phyloP scores from a whole-genome alignment of 257 asterid genomes.

The Lavandula angustifolia region DNA sequence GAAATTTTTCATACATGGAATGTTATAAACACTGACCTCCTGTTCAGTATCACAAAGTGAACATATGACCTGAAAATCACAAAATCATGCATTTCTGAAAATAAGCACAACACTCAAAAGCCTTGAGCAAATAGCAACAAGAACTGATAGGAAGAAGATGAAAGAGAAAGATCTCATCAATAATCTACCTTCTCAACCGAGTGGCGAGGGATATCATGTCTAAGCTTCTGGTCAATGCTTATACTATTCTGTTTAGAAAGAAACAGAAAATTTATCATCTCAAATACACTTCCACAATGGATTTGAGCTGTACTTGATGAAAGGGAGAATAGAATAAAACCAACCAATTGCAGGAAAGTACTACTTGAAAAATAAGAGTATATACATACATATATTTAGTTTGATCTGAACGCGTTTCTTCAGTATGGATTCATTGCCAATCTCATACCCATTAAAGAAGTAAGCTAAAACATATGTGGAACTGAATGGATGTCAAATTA shows the following conservation, averaged over 20 bases:
- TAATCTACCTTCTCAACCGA: conserved; percentile 56
- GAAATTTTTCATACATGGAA: not conserved
- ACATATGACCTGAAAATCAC: conserved; percentile 65
- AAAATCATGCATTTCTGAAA: conserved; percentile 19
- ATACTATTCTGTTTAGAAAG: conserved; percentile 56
- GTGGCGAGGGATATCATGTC: conserved; percentile 89
- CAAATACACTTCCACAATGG: not conserved
- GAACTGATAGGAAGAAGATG: not conserved
- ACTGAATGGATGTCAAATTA: conserved; percentile 28
- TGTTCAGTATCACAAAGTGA: conserved; percentile 85
- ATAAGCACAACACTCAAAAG: conserved; percentile 17
- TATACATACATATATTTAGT: no score
- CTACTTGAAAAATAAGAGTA: no score
- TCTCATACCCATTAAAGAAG: no score
- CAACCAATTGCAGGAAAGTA: not conserved
- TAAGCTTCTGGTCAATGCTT: conserved; percentile 52
- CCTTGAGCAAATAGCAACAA: not conserved
- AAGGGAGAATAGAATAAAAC: not conserved
- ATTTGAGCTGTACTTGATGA: not conserved
- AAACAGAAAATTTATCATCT: conserved; percentile 17
- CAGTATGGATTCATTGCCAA: no score
- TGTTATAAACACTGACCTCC: conserved; percentile 52
- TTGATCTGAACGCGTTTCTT: no score
- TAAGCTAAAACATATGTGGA: not conserved
- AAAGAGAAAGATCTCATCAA: conserved; percentile 4